Evolutionary conservation across 768 basidiomycete species (phyloP).

Genomic region (Cytidiella melzeri): DNA sequence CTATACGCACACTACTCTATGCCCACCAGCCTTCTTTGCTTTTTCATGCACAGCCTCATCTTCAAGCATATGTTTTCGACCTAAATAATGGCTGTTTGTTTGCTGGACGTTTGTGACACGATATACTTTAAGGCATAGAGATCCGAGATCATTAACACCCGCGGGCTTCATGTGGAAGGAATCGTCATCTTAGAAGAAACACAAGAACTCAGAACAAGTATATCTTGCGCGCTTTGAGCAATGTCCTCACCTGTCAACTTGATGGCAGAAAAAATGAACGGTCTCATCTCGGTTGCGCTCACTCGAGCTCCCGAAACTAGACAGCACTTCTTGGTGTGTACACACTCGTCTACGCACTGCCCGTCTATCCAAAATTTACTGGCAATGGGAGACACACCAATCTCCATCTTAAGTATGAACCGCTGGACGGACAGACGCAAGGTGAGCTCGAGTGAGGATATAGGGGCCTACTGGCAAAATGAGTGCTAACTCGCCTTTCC

Average conservation of each 20-base stretch:
- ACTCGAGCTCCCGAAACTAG: neutral
- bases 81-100: neutral
- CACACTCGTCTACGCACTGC: neutral
- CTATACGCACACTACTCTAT: neutral
- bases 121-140: neutral
- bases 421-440: neutral
- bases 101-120: neutral
- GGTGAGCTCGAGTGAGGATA: neutral
- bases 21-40: conserved; percentile 1
- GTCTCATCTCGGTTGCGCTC: neutral
- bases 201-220: neutral
- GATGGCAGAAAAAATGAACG: neutral
- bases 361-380: neutral
- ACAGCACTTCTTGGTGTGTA: neutral
- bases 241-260: neutral
- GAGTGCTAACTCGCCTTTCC: neutral
- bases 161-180: neutral
- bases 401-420: neutral
- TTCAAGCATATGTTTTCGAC: neutral
- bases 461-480: neutral
- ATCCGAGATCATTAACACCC: neutral
- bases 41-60: neutral
- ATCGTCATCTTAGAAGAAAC: neutral
- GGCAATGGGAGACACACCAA: neutral
- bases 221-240: no score